These are phyloP conservation scores for Suillus tomentosus DNA, from an alignment of 768 basidiomycete species.

Conservation along the genomic window DNA sequence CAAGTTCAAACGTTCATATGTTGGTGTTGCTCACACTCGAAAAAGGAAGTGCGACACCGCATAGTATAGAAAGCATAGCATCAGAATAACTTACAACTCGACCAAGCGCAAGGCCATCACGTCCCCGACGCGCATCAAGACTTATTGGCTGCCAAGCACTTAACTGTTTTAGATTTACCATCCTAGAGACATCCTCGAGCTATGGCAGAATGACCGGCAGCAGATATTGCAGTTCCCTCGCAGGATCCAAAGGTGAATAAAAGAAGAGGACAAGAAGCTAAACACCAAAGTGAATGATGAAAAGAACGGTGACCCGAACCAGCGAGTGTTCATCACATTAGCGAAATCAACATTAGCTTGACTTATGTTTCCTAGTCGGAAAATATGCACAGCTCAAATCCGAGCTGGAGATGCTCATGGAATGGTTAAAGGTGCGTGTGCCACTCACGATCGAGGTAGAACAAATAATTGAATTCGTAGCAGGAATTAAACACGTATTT, in stretches of 20 bases:
- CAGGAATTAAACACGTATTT: constrained; percentile 88
- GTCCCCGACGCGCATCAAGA: constrained; percentile 8
- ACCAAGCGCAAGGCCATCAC: not conserved
- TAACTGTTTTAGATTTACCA: constrained; percentile 14
- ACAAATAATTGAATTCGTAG: constrained; percentile 21
- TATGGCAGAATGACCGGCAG: constrained; percentile 63
- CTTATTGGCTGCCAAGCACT: constrained; percentile 28
- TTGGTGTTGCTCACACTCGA: too few species aligned
- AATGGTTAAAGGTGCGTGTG: constrained; percentile 78
- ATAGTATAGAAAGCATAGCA: too few species aligned
- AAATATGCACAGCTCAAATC: constrained; percentile 89
- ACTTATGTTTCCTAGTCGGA: constrained; percentile 63
- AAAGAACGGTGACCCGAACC: constrained; percentile 54
- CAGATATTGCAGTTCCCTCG: constrained; percentile 63
- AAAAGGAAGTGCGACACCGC: too few species aligned
- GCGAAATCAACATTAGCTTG: constrained; percentile 15
- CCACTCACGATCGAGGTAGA: constrained; percentile 2
- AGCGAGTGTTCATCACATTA: constrained; percentile 48
- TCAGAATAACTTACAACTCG: too few species aligned
- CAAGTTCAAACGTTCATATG: too few species aligned
- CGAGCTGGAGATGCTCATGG: constrained; percentile 96
- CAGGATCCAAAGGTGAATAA: constrained; percentile 79
- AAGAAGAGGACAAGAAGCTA: constrained; percentile 38
- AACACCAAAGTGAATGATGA: constrained; percentile 56
- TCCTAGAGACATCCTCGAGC: constrained; percentile 20